Conservation (phyloP, 2,329 filamentous ascomycete genomes). For the Colletotrichum gigasporum region DNA sequence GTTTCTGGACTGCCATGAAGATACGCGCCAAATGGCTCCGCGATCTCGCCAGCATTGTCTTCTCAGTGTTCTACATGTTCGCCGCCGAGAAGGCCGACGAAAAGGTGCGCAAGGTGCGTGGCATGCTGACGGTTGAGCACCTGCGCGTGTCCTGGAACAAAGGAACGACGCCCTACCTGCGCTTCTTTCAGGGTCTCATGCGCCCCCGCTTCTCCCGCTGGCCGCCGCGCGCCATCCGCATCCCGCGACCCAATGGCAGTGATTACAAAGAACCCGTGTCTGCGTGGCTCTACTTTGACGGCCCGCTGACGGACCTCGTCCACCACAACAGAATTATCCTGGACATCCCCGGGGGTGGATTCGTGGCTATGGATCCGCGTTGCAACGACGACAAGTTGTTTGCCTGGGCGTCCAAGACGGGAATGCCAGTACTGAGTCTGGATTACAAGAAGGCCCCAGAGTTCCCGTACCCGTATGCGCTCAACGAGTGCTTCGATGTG, state of each 20-base stretch:
- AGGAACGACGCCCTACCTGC: constrained; percentile 85
- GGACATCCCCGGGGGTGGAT: constrained; percentile 93
- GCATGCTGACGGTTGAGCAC: constrained; percentile 88
- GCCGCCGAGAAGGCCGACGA: constrained; percentile 95
- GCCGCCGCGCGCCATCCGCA: constrained; percentile 83
- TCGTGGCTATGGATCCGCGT: constrained; percentile 96
- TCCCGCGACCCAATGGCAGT: constrained; percentile 81
- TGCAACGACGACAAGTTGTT: constrained; percentile 94
- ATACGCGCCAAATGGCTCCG: constrained; percentile 82
- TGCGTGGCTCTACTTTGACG: constrained; percentile 95
- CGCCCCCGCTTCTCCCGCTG: constrained; percentile 84
- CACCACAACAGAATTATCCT: constrained; percentile 82
- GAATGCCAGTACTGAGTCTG: constrained; percentile 87
- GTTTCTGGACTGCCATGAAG: constrained; percentile 98
- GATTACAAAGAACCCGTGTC: constrained; percentile 85
- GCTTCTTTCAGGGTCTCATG: constrained; percentile 75
- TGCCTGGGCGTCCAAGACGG: constrained; percentile 89
- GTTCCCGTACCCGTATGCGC: constrained; percentile 56
- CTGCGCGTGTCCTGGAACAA: constrained; percentile 96
- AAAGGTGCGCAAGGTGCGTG: constrained; percentile 91
- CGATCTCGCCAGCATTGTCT: constrained; percentile 84
- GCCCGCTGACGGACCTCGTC: constrained; percentile 79
- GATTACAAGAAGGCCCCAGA: constrained; percentile 76
- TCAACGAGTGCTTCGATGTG: constrained; percentile 62
- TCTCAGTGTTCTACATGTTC: constrained; percentile 90